Evolutionary conservation across 768 basidiomycete genomes (phyloP), one percentile per base, ranked within the genome.

Genomic region (Mycena metata): DNA sequence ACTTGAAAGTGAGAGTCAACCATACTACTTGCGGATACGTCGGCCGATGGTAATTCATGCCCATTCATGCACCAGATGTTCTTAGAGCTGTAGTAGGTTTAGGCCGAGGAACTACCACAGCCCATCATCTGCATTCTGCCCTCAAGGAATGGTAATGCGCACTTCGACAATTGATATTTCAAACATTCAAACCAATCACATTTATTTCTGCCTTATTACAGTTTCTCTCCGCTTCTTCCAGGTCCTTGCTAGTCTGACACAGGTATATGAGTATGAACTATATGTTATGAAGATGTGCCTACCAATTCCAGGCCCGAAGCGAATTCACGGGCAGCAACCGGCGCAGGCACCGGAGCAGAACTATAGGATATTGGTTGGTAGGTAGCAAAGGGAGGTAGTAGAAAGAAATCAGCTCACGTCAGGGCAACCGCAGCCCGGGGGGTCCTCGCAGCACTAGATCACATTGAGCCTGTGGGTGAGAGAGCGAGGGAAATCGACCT

Each of bases 381-480:
- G n/a, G n/a, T n/a, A n/a, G n/a, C n/a, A n/a, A n/a, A 47, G 24
- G 26, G 46, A 9, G 33, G 36, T 36, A 23, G 36, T n/a, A n/a
- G 35, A 59, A 45, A 36, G 36, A 47, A 30, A 60, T 36, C 42
- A 47, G 36, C 45, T 47, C 47, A 60, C 58, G 58, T 23, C 23
- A 21, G 58, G 58, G 58, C 58, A 60, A 23, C 58, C 45, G 58
- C 58, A 60, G 46, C 58, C 58, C 19, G 58, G 58, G 33, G 56
- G 58, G n/a, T 60, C 58, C 45, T 60, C 45, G 58, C 58, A 60
- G 58, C 58, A 60, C 58, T 60, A 49, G 26, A 49, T 21, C n/a
- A 23, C 52, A 54, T 54, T 39, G 45, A 60, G 30, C 30, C 11
- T 60, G 8, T 33, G 19, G n/a, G 57, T 15, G 33, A 43, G 30